Base-by-base conservation (phyloP, 2,329 filamentous ascomycete genomes). In the Cladosporium sp. region DNA sequence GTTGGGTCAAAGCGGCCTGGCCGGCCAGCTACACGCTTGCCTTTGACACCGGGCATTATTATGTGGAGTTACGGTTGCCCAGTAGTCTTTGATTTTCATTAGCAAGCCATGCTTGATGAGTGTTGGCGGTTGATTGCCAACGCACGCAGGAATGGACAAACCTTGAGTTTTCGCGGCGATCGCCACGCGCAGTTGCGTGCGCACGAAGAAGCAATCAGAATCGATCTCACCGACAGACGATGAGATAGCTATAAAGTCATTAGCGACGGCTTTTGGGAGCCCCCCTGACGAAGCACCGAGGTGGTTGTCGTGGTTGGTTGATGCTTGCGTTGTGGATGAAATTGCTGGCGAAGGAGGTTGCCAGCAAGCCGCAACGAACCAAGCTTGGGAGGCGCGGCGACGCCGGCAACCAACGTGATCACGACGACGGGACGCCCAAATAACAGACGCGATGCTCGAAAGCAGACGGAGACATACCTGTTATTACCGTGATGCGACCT, bases 1-100 rank as follows among this genome's bases (percentile, higher is more conserved):
- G 80, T 80, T 68, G 80, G 80, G 73, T 79, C 78, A 68, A 82
- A 79, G 70, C 79, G 72, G 56, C 73, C 73, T 36, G 67, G 67
- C 32, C 63, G 63, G 39, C 70, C 70, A 66, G 69, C 60, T 43
- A 69, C 63, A 49, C 67, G 67, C 58, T 62, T 68, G 39, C 69
- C 68, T 64, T 69, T 68, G 66, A 67, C 63, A 54, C 67, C 69
- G 43, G 67, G 66, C 59, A 63, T 63, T 63, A 63, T 56, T 21
- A 63, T 54, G 21, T 36, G 30, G 32, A 8, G 43, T 43, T 63
- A 63, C 3, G 18, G n/a, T 28, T 56, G n/a, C 46, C 25, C 32
- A 43, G 8, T n/a, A 28, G 10, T 54, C 46, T 23, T 53, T 21
- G 34, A n/a, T 8, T 3, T 21, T 16, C 25, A 43, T 54, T 30